Percentiles rank a stretch among this genome's conserved stretches.
Conservation (phyloP, 139 green algal genomes). For the Coelastrella sp. region DNA sequence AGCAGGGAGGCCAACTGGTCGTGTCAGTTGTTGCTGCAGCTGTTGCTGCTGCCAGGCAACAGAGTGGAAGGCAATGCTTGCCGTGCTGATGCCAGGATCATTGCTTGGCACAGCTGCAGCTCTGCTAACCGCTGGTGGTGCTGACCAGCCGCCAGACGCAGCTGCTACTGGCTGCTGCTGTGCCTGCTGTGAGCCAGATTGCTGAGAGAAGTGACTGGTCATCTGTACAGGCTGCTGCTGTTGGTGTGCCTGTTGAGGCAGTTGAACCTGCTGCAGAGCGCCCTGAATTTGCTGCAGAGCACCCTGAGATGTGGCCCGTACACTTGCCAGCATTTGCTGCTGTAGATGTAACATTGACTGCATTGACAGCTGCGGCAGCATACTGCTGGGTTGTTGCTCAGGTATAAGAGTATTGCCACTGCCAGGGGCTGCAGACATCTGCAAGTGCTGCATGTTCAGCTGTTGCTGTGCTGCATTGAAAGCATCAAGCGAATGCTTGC, state of each 20-base stretch:
- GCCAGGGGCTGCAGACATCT: not conserved
- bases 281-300: not conserved
- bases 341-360: slow-evolving; percentile 25
- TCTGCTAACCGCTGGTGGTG: no score
- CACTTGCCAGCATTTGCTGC: slow-evolving; percentile 18
- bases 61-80: not conserved
- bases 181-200: not conserved
- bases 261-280: not conserved
- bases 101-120: no score
- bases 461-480: slow-evolving; percentile 1
- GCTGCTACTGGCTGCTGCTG: slow-evolving; percentile 5
- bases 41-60: not conserved
- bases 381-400: no score
- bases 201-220: not conserved
- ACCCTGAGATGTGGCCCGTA: not conserved
- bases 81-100: not conserved
- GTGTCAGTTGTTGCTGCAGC: slow-evolving; percentile 23
- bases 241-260: slow-evolving; percentile 14
- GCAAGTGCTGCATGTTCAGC: slow-evolving; percentile 17
- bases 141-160: no score
- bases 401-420: no score
- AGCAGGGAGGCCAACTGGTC: not conserved
- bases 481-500: not conserved
- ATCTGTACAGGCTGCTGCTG: not conserved
- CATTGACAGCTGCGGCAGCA: slow-evolving; percentile 20